Evolutionary conservation across 2,329 filamentous ascomycete species (phyloP).

Genomic region (Ophiostoma ips): DNA sequence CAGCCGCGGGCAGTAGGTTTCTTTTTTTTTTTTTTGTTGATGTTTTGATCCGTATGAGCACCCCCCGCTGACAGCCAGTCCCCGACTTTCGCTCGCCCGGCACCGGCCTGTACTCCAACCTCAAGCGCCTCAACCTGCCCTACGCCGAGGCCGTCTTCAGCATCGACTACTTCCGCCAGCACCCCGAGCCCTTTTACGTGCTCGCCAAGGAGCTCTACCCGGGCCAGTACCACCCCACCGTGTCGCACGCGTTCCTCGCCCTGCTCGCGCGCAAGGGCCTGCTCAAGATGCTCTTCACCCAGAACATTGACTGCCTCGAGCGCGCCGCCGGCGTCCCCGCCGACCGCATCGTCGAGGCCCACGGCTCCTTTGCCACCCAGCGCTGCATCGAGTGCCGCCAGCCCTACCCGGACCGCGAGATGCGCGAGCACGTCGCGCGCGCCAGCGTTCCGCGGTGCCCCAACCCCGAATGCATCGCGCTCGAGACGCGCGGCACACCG

Average conservation of each 20-base stretch:
- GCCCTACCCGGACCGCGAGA: conserved; percentile 59
- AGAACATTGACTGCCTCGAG: conserved; percentile 96
- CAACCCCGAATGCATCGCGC: neutral
- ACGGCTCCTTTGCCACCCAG: conserved; percentile 87
- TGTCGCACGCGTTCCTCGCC: conserved; percentile 79
- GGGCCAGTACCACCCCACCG: conserved; percentile 73
- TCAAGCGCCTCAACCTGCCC: conserved; percentile 71
- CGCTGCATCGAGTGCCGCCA: conserved; percentile 77
- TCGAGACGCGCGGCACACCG: conserved; percentile 35
- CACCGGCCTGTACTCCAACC: conserved; percentile 86
- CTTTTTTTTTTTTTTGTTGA: neutral
- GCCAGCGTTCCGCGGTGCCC: conserved; percentile 60
- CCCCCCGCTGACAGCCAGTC: conserved; percentile 30
- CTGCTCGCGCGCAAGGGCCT: conserved; percentile 68
- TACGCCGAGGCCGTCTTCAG: conserved; percentile 91
- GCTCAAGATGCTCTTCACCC: conserved; percentile 79
- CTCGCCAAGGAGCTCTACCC: conserved; percentile 88
- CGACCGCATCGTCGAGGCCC: conserved; percentile 78
- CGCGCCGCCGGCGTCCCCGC: conserved; percentile 69
- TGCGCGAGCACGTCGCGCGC: conserved; percentile 53
- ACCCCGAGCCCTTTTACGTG: conserved; percentile 83
- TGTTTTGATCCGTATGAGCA: neutral
- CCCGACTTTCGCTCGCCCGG: conserved; percentile 91
- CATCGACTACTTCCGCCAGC: conserved; percentile 71
- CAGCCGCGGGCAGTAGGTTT: conserved; percentile 46